Conservation (phyloP, 805 yeast genomes). For the Scheffersomyces spartinae region DNA sequence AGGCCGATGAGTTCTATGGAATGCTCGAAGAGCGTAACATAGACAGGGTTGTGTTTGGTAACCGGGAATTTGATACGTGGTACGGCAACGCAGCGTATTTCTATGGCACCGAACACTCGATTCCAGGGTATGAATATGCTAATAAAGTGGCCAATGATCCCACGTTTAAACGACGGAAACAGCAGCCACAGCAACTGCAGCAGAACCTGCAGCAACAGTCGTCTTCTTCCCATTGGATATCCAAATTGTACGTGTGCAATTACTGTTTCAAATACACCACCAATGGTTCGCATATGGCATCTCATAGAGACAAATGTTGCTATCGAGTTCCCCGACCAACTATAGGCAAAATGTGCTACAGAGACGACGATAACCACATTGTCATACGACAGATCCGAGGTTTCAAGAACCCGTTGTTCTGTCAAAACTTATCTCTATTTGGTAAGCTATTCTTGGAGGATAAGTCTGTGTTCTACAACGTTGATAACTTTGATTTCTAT, state of each 20-base stretch:
- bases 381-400: slow-evolving; percentile 63
- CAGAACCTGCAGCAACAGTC: slow-evolving; percentile 2
- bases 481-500: slow-evolving; percentile 73
- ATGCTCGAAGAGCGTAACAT: slow-evolving; percentile 54
- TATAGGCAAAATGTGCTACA: slow-evolving; percentile 62
- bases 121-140: slow-evolving; percentile 31
- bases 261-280: slow-evolving; percentile 76
- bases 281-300: slow-evolving; percentile 25
- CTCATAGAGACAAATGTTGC: slow-evolving; percentile 41
- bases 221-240: slow-evolving; percentile 49
- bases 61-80: slow-evolving; percentile 67
- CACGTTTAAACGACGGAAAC: slow-evolving; percentile 4
- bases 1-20: slow-evolving; percentile 43
- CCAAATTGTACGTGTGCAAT: slow-evolving; percentile 61
- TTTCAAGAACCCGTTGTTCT: slow-evolving; percentile 46
- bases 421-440: slow-evolving; percentile 76
- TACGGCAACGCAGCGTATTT: slow-evolving; percentile 80
- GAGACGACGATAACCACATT: slow-evolving; percentile 34
- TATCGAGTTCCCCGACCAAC: slow-evolving; percentile 17
- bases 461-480: slow-evolving; percentile 74
- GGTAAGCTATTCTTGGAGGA: slow-evolving; percentile 84
- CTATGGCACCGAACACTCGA: slow-evolving; percentile 27
- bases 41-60: slow-evolving; percentile 53
- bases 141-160: slow-evolving; percentile 9
- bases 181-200: slow-evolving; percentile 3